Evolutionary conservation across 179 eudicot species (phyloP), one percentile per base, ranked within the genome.

Genomic region (Spergularia azorica): DNA sequence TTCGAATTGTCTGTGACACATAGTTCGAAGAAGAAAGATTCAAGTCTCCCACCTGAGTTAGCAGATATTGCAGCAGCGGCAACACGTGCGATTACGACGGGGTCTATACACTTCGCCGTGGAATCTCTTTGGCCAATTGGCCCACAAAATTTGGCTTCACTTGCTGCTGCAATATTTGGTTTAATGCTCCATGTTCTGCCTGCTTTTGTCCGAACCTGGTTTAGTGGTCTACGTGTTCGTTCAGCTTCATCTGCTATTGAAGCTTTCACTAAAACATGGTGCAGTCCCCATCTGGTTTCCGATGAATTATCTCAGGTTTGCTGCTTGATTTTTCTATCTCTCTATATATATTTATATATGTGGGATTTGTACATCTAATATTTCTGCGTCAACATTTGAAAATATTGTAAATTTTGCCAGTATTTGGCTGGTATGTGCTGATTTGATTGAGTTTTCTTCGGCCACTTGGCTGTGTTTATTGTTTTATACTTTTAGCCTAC

Each of bases 301-400:
- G 90, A 94, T 85, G 99, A 96, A 82, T 81, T 96, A 66, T 87
- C 97, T 82, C 97, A 90, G 98, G 99, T 95, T 63, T 75, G 88
- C 82, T 55, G 18, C 66, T 67, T 20, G 15, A 39, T 26, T 26
- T 26, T 26, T 26, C 9, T 50, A 60, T 39, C 64, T 73, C 20
- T 54, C 11, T 21, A 10, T 12, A n/a, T 10, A 17, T 54, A 62
- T 26, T 7, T 69, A 68, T 39, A 26, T 39, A 68, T 74, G 46
- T 68, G 13, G 39, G 43, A 15, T 79, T 21, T 50, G 16, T 26
- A 26, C 32, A 26, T 26, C 32, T 26, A 26, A 26, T 26, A 26
- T 26, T 26, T 26, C 32, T 26, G 32, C 64, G 51, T 57, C 58
- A 56, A 61, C 32, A 12, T 9, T 51, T 2, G 36, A 62, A 38